These are phyloP conservation scores for Hemileccinum rubropunctum DNA, from an alignment of 768 basidiomycete species.

Conservation along the genomic window DNA sequence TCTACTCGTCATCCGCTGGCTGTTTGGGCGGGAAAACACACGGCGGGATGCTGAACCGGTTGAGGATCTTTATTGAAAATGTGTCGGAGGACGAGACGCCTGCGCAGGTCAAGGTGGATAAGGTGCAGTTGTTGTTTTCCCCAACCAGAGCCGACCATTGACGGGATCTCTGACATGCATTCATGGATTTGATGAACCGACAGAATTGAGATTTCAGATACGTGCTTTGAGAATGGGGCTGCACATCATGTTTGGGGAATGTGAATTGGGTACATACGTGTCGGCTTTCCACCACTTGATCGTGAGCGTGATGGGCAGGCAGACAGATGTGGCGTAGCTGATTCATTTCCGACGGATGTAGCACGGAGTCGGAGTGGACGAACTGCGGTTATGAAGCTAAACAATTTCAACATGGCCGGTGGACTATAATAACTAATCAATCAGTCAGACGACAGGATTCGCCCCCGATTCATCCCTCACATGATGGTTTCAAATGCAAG, in stretches of 20 bases:
- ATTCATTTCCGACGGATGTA: background rate
- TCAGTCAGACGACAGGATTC: background rate
- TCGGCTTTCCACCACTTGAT: too few relatives aligned
- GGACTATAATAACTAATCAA: background rate
- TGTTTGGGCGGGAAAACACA: conserved; percentile 60
- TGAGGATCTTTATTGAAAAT: conserved; percentile 56
- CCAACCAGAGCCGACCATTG: background rate
- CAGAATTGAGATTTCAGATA: conserved; percentile 76
- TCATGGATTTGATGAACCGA: conserved; percentile 68
- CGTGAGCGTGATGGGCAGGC: background rate
- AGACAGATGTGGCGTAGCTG: background rate
- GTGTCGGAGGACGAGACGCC: conserved; percentile 47
- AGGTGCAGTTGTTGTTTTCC: conserved; percentile 39
- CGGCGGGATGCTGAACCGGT: conserved; percentile 59
- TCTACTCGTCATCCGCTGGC: conserved; percentile 49
- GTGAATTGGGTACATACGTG: too few relatives aligned
- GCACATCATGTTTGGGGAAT: too few relatives aligned
- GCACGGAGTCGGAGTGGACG: background rate
- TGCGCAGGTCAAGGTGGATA: conserved; percentile 59
- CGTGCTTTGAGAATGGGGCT: conserved; percentile 47
- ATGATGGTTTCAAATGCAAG: conserved; percentile 3
- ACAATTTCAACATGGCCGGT: too few relatives aligned
- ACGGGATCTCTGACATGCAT: conserved; percentile 43
- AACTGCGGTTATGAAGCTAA: background rate
- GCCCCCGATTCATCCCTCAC: background rate